Base-by-base conservation (phyloP, 345 rosid genomes). In the Dipteronia dyeriana region DNA sequence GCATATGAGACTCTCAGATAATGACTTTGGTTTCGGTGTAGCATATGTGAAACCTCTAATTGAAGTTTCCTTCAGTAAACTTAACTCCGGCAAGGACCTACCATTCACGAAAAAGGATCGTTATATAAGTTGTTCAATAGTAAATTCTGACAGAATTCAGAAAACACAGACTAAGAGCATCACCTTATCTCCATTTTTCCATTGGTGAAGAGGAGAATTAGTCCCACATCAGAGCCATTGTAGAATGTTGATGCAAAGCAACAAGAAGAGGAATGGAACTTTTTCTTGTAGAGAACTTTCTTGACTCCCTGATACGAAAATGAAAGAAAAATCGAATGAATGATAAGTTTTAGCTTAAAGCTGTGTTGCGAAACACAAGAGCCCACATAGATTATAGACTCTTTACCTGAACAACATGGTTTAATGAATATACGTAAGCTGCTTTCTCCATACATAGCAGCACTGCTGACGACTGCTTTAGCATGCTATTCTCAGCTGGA, bases 111-210 rank as follows among this genome's bases (percentile, higher is more conserved):
- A 23, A 14, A 76, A 56, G 61, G 54, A 38, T 60, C 23, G 20
- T 73, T 71, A 66, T 25, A 57, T n/a, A 41, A 41, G 45, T 41
- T 1, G 45, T 41, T 5, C 45, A 11, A 41, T 41, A 8, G 45
- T 8, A 41, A 41, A 25, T 26, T 16, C 16, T 4, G 26, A 54
- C 31, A 10, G 25, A 66, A 66, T 10, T 38, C 5, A 9, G 63
- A n/a, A 62, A 66, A 2, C 25, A 22, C 3, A 75, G 57, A 75
- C 61, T 0, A 77, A 43, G 9, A 11, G 34, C 63, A 69, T 77
- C 84, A 95, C 97, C 99, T 95, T 86, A 93, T 87, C 83, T 93
- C 98, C 76, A 91, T 65, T 70, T 82, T 87, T 76, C 96, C 99
- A 70, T 77, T 83, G 56, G 87, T 66, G 81, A 89, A 89, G 68